These are phyloP conservation scores for Plasmopara viticola DNA, from an alignment of 352 stramenopile genomes.

Conservation along the genomic window DNA sequence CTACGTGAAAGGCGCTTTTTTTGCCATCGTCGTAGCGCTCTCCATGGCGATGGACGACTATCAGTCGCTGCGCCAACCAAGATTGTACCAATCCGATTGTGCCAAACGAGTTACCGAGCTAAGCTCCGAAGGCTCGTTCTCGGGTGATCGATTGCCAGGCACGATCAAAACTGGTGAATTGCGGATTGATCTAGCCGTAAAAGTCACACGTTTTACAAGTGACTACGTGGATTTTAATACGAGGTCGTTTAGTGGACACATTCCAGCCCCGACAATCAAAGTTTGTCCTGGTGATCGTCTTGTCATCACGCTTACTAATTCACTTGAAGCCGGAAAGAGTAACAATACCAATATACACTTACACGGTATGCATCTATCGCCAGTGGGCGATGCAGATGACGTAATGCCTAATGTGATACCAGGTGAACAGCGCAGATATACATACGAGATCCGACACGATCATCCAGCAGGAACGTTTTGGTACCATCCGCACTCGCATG, in stretches of 20 bases:
- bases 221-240: slow-evolving; percentile 72
- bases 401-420: slow-evolving; percentile 51
- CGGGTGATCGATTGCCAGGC: slow-evolving; percentile 26
- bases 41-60: slow-evolving; percentile 30
- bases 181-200: slow-evolving; percentile 50
- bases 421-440: slow-evolving; percentile 40
- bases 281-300: slow-evolving; percentile 63
- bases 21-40: slow-evolving; percentile 8
- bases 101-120: slow-evolving; percentile 31
- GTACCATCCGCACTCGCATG: slow-evolving; percentile 73
- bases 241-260: slow-evolving; percentile 56
- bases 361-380: slow-evolving; percentile 65
- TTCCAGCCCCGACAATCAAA: slow-evolving; percentile 67
- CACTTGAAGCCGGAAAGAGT: slow-evolving; percentile 31
- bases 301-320: slow-evolving; percentile 51
- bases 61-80: slow-evolving; percentile 30
- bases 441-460: slow-evolving; percentile 60
- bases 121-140: slow-evolving; percentile 10
- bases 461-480: slow-evolving; percentile 73
- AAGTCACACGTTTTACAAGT: slow-evolving; percentile 55
- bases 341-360: slow-evolving; percentile 74
- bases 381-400: slow-evolving; percentile 47
- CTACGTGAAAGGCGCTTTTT: slow-evolving; percentile 7
- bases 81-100: slow-evolving; percentile 17
- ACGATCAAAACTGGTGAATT: slow-evolving; percentile 42